Evolutionary conservation across 768 basidiomycete species (phyloP), one percentile per base, ranked within the genome.

Genomic region (Xerocomus brunneocitrinus): DNA sequence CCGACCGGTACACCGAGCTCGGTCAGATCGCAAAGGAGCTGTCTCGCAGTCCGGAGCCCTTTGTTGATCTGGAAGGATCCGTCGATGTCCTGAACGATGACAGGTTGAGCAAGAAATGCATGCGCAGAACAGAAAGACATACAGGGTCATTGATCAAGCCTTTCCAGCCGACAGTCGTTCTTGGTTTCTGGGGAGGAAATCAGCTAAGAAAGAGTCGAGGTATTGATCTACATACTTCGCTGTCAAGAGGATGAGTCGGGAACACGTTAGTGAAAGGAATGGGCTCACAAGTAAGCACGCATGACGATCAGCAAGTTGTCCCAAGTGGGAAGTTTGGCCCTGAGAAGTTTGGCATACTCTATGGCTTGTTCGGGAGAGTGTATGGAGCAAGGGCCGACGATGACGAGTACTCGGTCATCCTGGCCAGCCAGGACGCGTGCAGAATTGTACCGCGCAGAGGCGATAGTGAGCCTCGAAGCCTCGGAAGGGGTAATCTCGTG

Each of bases 101-200:
- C 16, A 24, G 3, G 16, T n/a, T 57, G 28, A 59, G 50, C 9
- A 5, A 27, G 28, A 38, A 0, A 2, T 12, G n/a, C 3, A 30
- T 30, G 10, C 5, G 1, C 3, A 5, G 9, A 3, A n/a, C 1
- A 42, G 1, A n/a, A 25, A 12, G 14, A 51, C 67, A 28, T 53
- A 69, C 68, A 2, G 95, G 95, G 72, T 98, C 95, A 69, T 92
- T 92, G 67, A 89, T 89, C 63, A 91, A 78, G 36, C 95, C 97
- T 74, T 99, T 98, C 91, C 91, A 98, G 61, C 95, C 95, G 45
- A 98, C 94, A 2, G 94, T 98, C 28, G 95, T 98, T 53, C 95
- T 81, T 0, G 94, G 97, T 84, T 98, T 95, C 83, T 95, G 68
- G 16, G 47, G 27, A 46, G 16, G 22, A 14, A 25, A 35, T 70